Evolutionary conservation across 2,329 filamentous ascomycete genomes (phyloP).

Genomic region (Gremmenia infestans): DNA sequence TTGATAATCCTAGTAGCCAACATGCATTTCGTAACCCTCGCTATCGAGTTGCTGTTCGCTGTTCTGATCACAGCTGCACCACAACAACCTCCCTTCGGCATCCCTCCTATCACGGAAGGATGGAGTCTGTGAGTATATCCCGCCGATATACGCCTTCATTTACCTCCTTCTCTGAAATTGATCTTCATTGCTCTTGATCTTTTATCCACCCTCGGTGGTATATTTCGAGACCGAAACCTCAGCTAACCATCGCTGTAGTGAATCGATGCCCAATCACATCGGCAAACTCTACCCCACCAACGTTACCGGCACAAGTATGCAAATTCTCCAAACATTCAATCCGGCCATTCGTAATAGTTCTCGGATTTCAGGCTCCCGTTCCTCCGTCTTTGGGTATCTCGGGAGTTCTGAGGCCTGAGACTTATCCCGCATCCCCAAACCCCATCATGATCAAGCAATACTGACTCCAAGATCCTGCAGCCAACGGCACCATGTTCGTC

Average conservation of each 20-base stretch:
- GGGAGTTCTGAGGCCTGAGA: too few relatives aligned
- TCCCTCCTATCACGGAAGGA: not conserved
- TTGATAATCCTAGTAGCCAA: not conserved
- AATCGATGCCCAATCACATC: slow-evolving; percentile 43
- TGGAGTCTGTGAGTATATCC: not conserved
- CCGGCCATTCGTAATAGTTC: too few relatives aligned
- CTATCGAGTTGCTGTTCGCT: not conserved
- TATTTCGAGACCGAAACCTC: not conserved
- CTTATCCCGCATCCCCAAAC: too few relatives aligned
- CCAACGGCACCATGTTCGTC: slow-evolving; percentile 49
- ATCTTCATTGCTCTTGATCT: not conserved
- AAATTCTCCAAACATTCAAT: too few relatives aligned
- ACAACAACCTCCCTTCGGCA: not conserved
- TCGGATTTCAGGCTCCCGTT: too few relatives aligned
- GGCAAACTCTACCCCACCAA: slow-evolving; percentile 41
- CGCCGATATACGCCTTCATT: too few relatives aligned
- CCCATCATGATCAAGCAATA: too few relatives aligned
- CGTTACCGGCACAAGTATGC: slow-evolving; percentile 40
- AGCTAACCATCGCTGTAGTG: not conserved
- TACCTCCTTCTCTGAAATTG: not conserved
- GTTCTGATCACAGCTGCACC: not conserved
- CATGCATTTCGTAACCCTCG: not conserved
- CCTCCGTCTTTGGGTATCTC: too few relatives aligned
- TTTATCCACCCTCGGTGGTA: not conserved
- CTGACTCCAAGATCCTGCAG: too few relatives aligned